Evolutionary conservation across 352 stramenopile species (phyloP), one percentile per base, ranked within the genome.

Genomic region (Pythium utonaiense): DNA sequence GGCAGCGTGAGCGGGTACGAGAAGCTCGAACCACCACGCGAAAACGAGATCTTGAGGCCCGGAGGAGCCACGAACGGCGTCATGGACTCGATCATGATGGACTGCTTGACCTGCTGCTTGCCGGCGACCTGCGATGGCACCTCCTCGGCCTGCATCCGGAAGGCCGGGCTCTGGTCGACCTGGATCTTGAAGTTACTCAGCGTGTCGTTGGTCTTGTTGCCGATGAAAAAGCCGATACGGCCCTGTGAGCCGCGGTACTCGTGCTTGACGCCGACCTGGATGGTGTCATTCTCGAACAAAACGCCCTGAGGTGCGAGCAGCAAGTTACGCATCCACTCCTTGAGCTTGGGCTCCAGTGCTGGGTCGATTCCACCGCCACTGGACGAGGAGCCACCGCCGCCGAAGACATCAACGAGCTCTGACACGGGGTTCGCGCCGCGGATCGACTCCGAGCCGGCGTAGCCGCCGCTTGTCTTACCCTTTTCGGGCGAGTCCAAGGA

Each of bases 221-320:
- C 93, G 66, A 97, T 98, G 71, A 98, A 98, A 19, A 99, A 72
- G n/a, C 89, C 95, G 64, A 99, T 83, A 40, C 90, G 79, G 19
- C 93, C 95, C 64, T 98, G 89, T 10, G 88, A 88, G n/a, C 88
- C 90, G 28, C 95, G 88, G 69, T 98, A 98, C 69, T 98, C 88
- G 60, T 98, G 94, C 67, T 98, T 98, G 28, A 98, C 83, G 50
- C 95, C 95, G 57, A 99, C 85, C 69, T 99, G 95, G 27, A 98
- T 70, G 47, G 95, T 60, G 47, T 94, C 86, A 71, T 97, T 98
- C 71, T 98, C 91, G 25, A 89, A 74, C 17, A 96, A 67, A 36
- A 98, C 87, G 47, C 93, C 94, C 64, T 96, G 96, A 22, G 89
- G 81, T n/a, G 85, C 95, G 33, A 91, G 82, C 53, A 95, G 80